These are phyloP conservation scores for Oligophagozyma castellii DNA, from an alignment of 1,139 yeast genomes.

Conservation along the genomic window DNA sequence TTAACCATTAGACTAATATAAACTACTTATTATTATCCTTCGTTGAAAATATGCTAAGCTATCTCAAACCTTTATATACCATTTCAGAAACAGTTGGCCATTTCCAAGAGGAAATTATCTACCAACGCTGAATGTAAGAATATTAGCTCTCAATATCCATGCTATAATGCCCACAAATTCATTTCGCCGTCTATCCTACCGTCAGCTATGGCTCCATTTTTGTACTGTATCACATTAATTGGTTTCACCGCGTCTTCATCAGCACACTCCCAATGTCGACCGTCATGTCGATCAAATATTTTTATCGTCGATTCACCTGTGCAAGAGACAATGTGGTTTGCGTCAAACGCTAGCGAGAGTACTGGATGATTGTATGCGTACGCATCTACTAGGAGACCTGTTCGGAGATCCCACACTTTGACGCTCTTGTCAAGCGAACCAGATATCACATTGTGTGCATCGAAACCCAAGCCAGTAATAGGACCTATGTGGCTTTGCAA, in stretches of 20 bases:
- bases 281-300: conserved; percentile 41
- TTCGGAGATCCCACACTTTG: conserved; percentile 60
- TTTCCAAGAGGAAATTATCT: too few species aligned
- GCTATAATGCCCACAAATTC: conserved; percentile 42
- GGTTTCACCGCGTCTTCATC: conserved; percentile 11
- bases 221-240: conserved; percentile 29
- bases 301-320: conserved; percentile 36
- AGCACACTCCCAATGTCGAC: conserved; percentile 32
- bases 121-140: too few species aligned
- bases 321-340: conserved; percentile 38
- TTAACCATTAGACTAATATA: too few species aligned
- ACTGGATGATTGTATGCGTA: conserved; percentile 44
- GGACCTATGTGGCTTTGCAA: conserved; percentile 61
- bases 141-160: too few species aligned
- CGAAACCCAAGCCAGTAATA: conserved; percentile 56
- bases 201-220: conserved; percentile 49
- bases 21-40: too few species aligned
- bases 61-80: too few species aligned
- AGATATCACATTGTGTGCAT: conserved; percentile 45
- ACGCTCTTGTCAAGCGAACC: conserved; percentile 54
- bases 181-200: conserved; percentile 46
- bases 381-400: conserved; percentile 47
- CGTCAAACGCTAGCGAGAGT: conserved; percentile 40
- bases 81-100: too few species aligned
- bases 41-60: too few species aligned